Evolutionary conservation across 164 flowering plant genomes (phyloP).

Genomic region (Amborella trichopoda): DNA sequence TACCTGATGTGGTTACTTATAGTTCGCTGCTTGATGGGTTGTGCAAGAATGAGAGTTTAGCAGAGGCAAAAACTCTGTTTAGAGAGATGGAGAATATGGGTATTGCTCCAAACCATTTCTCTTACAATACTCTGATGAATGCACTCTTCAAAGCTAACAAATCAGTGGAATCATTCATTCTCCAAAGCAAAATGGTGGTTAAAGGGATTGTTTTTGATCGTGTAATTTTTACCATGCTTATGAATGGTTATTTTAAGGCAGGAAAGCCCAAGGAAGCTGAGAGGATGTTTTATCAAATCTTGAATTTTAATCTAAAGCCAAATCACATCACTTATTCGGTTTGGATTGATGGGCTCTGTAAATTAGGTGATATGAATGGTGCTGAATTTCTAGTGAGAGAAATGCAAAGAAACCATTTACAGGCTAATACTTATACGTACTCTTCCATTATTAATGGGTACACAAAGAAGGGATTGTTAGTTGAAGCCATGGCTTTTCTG

Average conservation of each 20-base stretch:
- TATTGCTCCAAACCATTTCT: slow-evolving; percentile 58
- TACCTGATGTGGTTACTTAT: slow-evolving; percentile 67
- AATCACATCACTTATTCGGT: slow-evolving; percentile 52
- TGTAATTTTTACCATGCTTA: slow-evolving; percentile 42
- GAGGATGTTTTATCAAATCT: slow-evolving; percentile 31
- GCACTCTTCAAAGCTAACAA: slow-evolving; percentile 39
- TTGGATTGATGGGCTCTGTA: slow-evolving; percentile 64
- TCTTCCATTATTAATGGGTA: slow-evolving; percentile 62
- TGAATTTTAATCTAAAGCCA: slow-evolving; percentile 27
- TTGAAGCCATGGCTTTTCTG: slow-evolving; percentile 35
- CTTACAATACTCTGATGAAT: slow-evolving; percentile 38
- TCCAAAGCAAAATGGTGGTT: slow-evolving; percentile 57
- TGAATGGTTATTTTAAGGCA: slow-evolving; percentile 73
- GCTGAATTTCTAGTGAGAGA: slow-evolving; percentile 38
- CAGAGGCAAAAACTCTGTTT: slow-evolving; percentile 42
- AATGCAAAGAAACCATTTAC: slow-evolving; percentile 39
- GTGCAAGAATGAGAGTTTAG: slow-evolving; percentile 43
- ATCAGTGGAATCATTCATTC: slow-evolving; percentile 23
- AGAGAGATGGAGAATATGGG: slow-evolving; percentile 62
- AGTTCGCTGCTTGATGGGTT: slow-evolving; percentile 38
- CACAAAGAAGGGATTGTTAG: slow-evolving; percentile 49
- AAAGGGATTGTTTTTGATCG: slow-evolving; percentile 59
- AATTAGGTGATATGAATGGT: slow-evolving; percentile 41
- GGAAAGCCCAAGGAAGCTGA: slow-evolving; percentile 57
- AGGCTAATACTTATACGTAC: slow-evolving; percentile 51